Conservation (phyloP, 192 early-diverging fungal genomes). For the Spinellus fusiger region DNA sequence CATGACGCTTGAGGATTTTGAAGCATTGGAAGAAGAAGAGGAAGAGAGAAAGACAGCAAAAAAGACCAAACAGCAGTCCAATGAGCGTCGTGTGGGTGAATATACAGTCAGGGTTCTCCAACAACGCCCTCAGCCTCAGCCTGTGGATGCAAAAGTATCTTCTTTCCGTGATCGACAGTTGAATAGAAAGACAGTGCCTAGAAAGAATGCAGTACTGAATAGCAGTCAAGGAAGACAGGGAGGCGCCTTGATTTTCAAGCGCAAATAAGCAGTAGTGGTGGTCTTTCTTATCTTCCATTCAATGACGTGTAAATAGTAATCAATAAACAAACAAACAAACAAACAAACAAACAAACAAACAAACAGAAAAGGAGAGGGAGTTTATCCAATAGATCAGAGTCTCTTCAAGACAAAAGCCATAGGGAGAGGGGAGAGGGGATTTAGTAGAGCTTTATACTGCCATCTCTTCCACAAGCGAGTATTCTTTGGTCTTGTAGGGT, state of each 20-base stretch:
- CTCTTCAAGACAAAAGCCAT: no score
- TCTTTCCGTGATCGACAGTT: slow-evolving; percentile 17
- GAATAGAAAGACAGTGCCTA: slow-evolving; percentile 9
- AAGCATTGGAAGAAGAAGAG: slow-evolving; percentile 17
- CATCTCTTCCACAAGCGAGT: no score
- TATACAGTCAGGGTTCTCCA: slow-evolving; percentile 32
- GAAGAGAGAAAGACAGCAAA: not conserved
- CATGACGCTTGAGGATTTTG: slow-evolving; percentile 29
- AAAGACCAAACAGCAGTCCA: slow-evolving; percentile 1
- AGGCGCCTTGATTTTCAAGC: slow-evolving; percentile 15
- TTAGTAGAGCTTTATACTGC: no score
- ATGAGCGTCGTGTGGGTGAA: slow-evolving; percentile 19
- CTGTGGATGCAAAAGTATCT: slow-evolving; percentile 1
- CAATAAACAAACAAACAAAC: no score
- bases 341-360: no score
- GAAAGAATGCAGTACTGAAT: slow-evolving; percentile 23
- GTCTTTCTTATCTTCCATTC: no score
- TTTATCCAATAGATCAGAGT: no score
- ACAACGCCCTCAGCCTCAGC: slow-evolving; percentile 16
- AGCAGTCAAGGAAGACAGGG: slow-evolving; percentile 12
- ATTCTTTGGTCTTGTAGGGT: no score
- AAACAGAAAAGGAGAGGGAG: no score
- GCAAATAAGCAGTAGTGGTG: no score
- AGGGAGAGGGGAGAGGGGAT: no score
- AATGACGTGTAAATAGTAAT: no score